Base-by-base conservation (phyloP, 2,329 filamentous ascomycete genomes). In the Paramyrothecium roridum region DNA sequence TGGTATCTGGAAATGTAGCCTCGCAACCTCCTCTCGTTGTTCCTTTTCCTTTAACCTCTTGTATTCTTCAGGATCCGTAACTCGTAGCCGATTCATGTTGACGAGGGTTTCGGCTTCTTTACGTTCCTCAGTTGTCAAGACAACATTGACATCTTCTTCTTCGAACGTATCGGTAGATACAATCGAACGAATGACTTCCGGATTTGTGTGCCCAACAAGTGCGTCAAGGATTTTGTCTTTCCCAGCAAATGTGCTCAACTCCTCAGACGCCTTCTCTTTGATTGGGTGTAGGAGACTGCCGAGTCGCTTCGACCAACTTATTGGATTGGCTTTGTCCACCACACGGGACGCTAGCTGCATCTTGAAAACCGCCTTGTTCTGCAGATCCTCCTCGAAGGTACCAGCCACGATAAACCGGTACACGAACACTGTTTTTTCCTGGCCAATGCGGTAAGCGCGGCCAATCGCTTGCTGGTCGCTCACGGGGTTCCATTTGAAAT, bases 381-480 rank as follows among this genome's bases (percentile, higher is more conserved):
- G 85, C 49, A 96, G 74, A 11, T 81, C 80, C 45, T 88, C 83
- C 68, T 97, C 92, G 61, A 88, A 92, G 0, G 91, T 95, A 2
- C 91, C 92, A 2, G 86, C 90, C 12, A 85, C 77, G 23, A 92
- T 76, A 58, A 97, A 85, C 19, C 89, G 88, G 71, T 97, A 97
- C 2, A 97, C 91, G 66, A 83, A 93, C 1, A 96, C 92, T 1
- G 82, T 79, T 63, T 93, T 95, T 40, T 74, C 76, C 70, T 97
- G 93, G 0, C 92, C 91, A 34, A 97, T 82, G 1, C 93, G 89
- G 70, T 95, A 96, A 0, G 90, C 88, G 53, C 93, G 83, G 2
- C 91, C 93, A 52, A 96, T 84, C 2, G 93, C 93, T 71, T 97
- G 93, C 64, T 92, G 87, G 69, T 96, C 93, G 66, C 87, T 80